Evolutionary conservation across 2,329 filamentous ascomycete species (phyloP).

Genomic region (Coniochaeta sp.): DNA sequence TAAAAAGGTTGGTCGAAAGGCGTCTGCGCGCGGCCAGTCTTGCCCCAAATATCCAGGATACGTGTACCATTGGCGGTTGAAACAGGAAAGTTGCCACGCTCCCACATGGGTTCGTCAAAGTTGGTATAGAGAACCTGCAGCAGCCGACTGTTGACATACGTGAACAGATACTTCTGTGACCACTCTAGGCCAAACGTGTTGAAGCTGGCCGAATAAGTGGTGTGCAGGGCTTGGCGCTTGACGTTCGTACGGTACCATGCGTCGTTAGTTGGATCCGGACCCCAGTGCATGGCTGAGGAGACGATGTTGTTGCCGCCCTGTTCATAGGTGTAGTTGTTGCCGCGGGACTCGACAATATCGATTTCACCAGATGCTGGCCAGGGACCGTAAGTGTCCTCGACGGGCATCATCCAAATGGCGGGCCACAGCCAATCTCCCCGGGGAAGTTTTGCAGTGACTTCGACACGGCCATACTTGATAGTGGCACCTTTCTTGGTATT

Average conservation of each 20-base stretch:
- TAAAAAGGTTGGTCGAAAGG: conserved; percentile 75
- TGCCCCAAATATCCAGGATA: conserved; percentile 55
- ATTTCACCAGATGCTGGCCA: conserved; percentile 82
- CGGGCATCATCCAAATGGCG: conserved; percentile 85
- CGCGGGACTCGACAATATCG: conserved; percentile 72
- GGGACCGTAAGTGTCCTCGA: conserved; percentile 60
- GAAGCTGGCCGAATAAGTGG: conserved; percentile 60
- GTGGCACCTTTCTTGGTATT: conserved; percentile 62
- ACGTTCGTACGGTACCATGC: conserved; percentile 80
- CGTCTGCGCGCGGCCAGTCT: conserved; percentile 52
- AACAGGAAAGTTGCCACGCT: conserved; percentile 60
- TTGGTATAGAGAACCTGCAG: conserved; percentile 75
- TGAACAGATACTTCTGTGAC: conserved; percentile 84
- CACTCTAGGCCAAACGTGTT: conserved; percentile 80
- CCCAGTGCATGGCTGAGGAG: conserved; percentile 76
- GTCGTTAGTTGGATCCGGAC: conserved; percentile 63
- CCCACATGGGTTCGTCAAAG: conserved; percentile 62
- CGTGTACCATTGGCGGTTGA: conserved; percentile 58
- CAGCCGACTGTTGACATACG: conserved; percentile 73
- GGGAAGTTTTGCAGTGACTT: conserved; percentile 71
- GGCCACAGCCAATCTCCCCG: conserved; percentile 84
- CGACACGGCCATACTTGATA: conserved; percentile 76
- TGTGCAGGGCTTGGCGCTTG: conserved; percentile 68
- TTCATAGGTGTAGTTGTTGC: conserved; percentile 71
- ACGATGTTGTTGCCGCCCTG: conserved; percentile 78